A percentile compares a stretch with the other conserved stretches of the same genome.
Conservation (phyloP, 1,284 basidiomycete species). For the Fomitopsis schrenkii region DNA sequence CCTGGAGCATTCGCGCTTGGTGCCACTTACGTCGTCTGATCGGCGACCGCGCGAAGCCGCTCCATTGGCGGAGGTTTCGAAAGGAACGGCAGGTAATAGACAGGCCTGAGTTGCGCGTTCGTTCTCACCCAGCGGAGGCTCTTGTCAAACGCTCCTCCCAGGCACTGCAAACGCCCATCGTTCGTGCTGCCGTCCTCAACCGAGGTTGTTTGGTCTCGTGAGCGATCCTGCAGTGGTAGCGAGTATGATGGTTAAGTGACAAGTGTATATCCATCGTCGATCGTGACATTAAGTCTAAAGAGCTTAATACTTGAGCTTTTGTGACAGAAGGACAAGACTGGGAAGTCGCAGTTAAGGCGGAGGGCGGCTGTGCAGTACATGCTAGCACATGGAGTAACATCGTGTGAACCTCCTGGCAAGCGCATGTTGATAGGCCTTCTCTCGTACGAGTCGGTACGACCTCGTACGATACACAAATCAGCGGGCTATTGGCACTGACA, state of each 20-base stretch:
- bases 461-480: not conserved
- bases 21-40: not conserved
- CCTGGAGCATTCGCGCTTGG: not conserved
- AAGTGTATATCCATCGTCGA: not conserved
- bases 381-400: not conserved
- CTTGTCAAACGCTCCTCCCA: not conserved
- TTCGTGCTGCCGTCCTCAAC: not conserved
- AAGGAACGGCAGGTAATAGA: not conserved
- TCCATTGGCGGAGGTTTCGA: not conserved
- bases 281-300: not conserved
- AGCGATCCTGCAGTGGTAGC: not conserved
- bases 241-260: not conserved
- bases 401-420: not conserved
- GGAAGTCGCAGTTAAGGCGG: not conserved
- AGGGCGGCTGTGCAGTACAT: not conserved
- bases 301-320: not conserved
- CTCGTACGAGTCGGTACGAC: not conserved
- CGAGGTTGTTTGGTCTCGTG: not conserved
- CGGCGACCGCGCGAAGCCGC: not conserved
- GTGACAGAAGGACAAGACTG: not conserved
- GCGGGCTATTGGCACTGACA: not conserved
- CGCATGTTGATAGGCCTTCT: not conserved
- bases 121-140: not conserved
- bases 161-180: not conserved
- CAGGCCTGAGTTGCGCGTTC: not conserved